Percentiles rank a stretch among this genome's conserved stretches.
phyloP scores from a whole-genome alignment of 768 basidiomycete genomes.

The Favolaschia claudopus region DNA sequence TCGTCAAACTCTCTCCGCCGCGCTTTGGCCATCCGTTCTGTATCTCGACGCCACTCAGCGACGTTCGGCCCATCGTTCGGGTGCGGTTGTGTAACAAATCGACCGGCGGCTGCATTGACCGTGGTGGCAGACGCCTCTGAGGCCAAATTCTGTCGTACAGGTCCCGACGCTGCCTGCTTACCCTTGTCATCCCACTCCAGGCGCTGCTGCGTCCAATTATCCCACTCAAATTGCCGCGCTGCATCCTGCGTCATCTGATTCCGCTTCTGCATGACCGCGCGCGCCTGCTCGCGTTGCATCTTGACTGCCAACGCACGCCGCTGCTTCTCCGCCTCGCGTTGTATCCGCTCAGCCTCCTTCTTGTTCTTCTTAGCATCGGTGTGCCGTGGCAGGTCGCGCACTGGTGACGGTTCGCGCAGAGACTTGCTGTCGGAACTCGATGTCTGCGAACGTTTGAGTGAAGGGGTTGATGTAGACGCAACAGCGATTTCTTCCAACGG shows the following conservation, averaged over 20 bases:
- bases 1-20: slow-evolving; percentile 87
- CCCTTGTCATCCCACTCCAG: slow-evolving; percentile 54
- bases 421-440: slow-evolving; percentile 78
- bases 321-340: slow-evolving; percentile 85
- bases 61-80: slow-evolving; percentile 41
- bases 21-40: slow-evolving; percentile 75
- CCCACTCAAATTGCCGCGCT: slow-evolving; percentile 69
- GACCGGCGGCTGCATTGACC: slow-evolving; percentile 68
- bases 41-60: slow-evolving; percentile 57
- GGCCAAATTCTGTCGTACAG: slow-evolving; percentile 66
- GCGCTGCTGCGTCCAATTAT: slow-evolving; percentile 53
- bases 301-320: slow-evolving; percentile 79
- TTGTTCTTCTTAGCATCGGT: slow-evolving; percentile 78
- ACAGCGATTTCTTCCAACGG: slow-evolving; percentile 77
- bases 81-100: slow-evolving; percentile 43
- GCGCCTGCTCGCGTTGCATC: slow-evolving; percentile 84
- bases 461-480: slow-evolving; percentile 61
- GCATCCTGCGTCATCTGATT: slow-evolving; percentile 74
- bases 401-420: slow-evolving; percentile 61
- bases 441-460: slow-evolving; percentile 82
- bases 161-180: slow-evolving; percentile 66
- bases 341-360: slow-evolving; percentile 81
- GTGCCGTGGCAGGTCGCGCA: slow-evolving; percentile 44
- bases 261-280: slow-evolving; percentile 92
- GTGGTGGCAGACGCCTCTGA: slow-evolving; percentile 52